These are phyloP conservation scores for Conringia planisiliqua DNA, from an alignment of 345 rosid genomes.

Conservation along the genomic window DNA sequence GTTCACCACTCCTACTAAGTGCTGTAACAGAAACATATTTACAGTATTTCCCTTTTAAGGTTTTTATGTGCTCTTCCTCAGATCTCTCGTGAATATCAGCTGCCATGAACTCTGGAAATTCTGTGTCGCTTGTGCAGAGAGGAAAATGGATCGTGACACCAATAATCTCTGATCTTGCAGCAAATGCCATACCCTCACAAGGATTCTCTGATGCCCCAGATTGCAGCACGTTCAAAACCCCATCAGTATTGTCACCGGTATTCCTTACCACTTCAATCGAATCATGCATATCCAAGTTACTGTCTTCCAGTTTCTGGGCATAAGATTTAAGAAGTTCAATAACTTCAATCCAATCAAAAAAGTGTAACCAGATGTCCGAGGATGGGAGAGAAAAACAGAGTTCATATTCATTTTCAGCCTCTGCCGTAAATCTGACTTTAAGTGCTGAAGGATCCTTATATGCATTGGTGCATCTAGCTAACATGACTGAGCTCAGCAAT, in stretches of 20 bases:
- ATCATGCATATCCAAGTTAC: slow-evolving; percentile 21
- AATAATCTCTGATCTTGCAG: slow-evolving; percentile 52
- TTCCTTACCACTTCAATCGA: slow-evolving; percentile 11
- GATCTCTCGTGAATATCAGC: slow-evolving; percentile 32
- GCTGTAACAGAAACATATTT: slow-evolving; percentile 49
- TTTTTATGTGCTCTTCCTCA: slow-evolving; percentile 28
- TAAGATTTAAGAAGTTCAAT: slow-evolving; percentile 39
- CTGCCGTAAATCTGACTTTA: slow-evolving; percentile 42
- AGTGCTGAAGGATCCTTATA: slow-evolving; percentile 47
- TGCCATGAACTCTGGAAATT: slow-evolving; percentile 31
- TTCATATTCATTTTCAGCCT: slow-evolving; percentile 36
- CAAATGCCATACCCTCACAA: slow-evolving; percentile 16
- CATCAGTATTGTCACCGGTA: slow-evolving; percentile 34
- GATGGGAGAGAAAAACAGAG: slow-evolving; percentile 63
- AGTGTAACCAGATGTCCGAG: slow-evolving; percentile 70
- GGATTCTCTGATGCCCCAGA: slow-evolving; percentile 23
- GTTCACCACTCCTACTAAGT: slow-evolving; percentile 43
- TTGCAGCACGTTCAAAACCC: slow-evolving; percentile 27
- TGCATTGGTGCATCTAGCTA: slow-evolving; percentile 52
- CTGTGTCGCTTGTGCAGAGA: slow-evolving; percentile 33
- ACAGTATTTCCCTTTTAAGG: slow-evolving; percentile 37
- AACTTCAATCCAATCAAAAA: slow-evolving; percentile 52
- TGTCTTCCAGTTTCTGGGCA: slow-evolving; percentile 38
- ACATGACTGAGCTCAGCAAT: slow-evolving; percentile 42
- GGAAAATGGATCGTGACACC: slow-evolving; percentile 59